Evolutionary conservation across 768 basidiomycete genomes (phyloP).

Genomic region (Suillus subaureus): DNA sequence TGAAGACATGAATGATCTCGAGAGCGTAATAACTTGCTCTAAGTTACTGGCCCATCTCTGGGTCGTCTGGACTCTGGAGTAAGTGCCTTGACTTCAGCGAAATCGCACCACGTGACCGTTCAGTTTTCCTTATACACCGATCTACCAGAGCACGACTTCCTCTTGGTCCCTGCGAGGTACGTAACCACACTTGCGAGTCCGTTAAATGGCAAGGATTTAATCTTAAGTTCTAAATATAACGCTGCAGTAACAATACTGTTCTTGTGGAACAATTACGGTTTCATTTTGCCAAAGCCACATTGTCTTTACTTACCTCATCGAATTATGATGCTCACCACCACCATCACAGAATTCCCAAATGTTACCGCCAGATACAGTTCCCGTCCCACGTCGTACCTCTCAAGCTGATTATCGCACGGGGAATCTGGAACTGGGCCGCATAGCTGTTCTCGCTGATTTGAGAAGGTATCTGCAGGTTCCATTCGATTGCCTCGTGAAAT

Average conservation of each 20-base stretch:
- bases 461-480: background rate
- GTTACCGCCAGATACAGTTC: background rate
- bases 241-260: background rate
- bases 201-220: background rate
- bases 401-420: no score
- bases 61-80: no score
- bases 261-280: background rate
- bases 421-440: no score
- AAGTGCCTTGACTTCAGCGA: no score
- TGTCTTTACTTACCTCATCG: background rate
- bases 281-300: background rate
- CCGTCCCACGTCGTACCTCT: background rate
- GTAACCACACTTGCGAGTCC: background rate
- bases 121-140: no score
- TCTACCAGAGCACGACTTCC: background rate
- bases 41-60: conserved; percentile 33
- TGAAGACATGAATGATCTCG: conserved; percentile 86
- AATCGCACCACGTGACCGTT: no score
- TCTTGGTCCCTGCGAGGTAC: background rate
- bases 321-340: background rate
- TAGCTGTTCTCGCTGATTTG: no score
- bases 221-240: background rate
- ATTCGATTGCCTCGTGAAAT: background rate
- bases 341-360: background rate
- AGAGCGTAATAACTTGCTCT: conserved; percentile 82